Conservation (phyloP, 177 flowering plant species). For the Vitis hybrid region DNA sequence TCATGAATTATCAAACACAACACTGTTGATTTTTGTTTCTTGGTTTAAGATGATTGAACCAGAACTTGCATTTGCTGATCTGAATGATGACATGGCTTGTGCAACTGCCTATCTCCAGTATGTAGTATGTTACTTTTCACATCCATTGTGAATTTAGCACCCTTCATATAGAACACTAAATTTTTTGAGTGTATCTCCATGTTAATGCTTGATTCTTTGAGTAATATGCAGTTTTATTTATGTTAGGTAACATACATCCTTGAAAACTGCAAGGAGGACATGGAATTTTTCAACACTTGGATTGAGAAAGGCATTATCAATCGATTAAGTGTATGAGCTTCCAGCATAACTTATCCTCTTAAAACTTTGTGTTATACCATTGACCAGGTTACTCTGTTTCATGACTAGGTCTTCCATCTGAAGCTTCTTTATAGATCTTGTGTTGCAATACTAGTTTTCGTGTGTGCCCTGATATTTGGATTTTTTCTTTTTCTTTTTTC, state of each 20-base stretch:
- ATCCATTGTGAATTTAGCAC: conserved; percentile 21
- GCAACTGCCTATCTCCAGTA: conserved; percentile 99
- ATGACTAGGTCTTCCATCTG: not conserved
- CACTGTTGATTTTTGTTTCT: conserved; percentile 9
- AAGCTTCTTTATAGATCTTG: conserved; percentile 2
- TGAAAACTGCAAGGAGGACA: conserved; percentile 97
- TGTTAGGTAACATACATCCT: conserved; percentile 78
- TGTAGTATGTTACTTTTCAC: conserved; percentile 84
- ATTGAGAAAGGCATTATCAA: conserved; percentile 91
- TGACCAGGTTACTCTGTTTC: not conserved
- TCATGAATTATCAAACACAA: conserved; percentile 5
- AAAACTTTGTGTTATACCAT: not conserved
- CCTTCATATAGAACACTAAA: not conserved
- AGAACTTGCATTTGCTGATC: conserved; percentile 97
- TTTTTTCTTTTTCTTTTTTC: not conserved
- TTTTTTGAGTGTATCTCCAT: not conserved
- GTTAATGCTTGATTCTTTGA: not conserved
- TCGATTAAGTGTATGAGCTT: conserved; percentile 76
- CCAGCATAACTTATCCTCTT: conserved; percentile 16
- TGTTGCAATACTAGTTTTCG: not conserved
- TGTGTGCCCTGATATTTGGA: not conserved
- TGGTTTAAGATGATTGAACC: conserved; percentile 92
- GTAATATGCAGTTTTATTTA: conserved; percentile 14
- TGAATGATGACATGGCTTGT: conserved; percentile 97
- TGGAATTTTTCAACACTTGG: conserved; percentile 97